Percentiles rank a stretch among this genome's conserved stretches.
phyloP scores from a whole-genome alignment of 1,139 yeast genomes.

The Lodderomyces pseudojiufengensis region DNA sequence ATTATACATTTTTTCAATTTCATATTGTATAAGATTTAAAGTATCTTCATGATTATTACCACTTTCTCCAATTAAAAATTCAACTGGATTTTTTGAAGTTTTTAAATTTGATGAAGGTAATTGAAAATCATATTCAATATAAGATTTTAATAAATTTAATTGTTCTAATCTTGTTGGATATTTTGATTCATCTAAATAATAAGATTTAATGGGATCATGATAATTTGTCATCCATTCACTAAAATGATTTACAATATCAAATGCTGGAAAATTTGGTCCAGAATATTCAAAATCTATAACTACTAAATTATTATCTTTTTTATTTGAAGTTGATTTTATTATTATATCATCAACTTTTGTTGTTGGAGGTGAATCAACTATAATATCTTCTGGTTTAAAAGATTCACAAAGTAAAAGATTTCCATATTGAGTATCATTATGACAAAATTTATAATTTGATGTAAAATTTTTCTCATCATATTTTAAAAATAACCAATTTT shows the following conservation, averaged over 20 bases:
- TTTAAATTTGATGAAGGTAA: slow-evolving; percentile 34
- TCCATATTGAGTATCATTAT: slow-evolving; percentile 95
- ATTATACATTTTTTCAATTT: slow-evolving; percentile 56
- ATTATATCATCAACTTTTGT: slow-evolving; percentile 16
- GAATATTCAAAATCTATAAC: slow-evolving; percentile 96
- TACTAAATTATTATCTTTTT: slow-evolving; percentile 67
- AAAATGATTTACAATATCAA: slow-evolving; percentile 83
- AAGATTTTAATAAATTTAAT: slow-evolving; percentile 67
- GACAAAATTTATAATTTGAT: slow-evolving; percentile 70
- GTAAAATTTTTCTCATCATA: slow-evolving; percentile 46
- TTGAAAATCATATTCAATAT: slow-evolving; percentile 54
- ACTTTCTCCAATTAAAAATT: slow-evolving; percentile 13
- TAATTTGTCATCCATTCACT: slow-evolving; percentile 98
- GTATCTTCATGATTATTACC: slow-evolving; percentile 14
- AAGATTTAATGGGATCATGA: slow-evolving; percentile 61
- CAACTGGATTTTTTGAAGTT: slow-evolving; percentile 17
- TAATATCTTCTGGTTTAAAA: slow-evolving; percentile 34
- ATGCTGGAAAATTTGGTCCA: slow-evolving; percentile 89
- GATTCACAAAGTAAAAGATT: slow-evolving; percentile 58
- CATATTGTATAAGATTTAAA: slow-evolving; percentile 40
- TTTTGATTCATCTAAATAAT: slow-evolving; percentile 49
- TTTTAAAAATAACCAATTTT: slow-evolving; percentile 56
- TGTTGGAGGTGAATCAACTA: slow-evolving; percentile 25
- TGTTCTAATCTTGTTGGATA: slow-evolving; percentile 71
- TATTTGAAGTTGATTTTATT: slow-evolving; percentile 29